A percentile compares a stretch with the other conserved stretches of the same genome.
Conservation (phyloP, 306 rosid species). For the Herpetospermum pedunculosum region DNA sequence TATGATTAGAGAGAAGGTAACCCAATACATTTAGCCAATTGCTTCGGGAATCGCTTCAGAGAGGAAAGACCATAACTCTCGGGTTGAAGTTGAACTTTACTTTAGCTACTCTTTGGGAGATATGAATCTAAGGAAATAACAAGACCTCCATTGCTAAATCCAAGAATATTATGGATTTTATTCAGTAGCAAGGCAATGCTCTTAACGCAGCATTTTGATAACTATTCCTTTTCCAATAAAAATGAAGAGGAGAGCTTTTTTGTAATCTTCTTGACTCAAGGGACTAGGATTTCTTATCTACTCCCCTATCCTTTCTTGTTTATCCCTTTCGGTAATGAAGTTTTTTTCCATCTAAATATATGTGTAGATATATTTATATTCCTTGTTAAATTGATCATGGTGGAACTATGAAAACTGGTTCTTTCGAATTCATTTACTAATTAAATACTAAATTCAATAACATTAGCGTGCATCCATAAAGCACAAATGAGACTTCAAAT, state of each 20-base stretch:
- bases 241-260: background rate
- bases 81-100: background rate
- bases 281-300: background rate
- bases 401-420: background rate
- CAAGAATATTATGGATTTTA: background rate
- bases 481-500: background rate
- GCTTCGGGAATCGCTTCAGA: background rate
- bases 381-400: background rate
- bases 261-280: background rate
- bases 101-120: background rate
- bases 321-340: background rate
- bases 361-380: background rate
- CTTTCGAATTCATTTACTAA: background rate
- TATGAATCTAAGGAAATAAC: background rate
- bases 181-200: background rate
- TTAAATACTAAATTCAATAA: background rate
- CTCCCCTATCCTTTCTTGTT: background rate
- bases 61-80: background rate
- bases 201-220: background rate
- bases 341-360: background rate
- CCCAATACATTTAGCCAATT: no score
- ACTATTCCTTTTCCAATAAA: background rate
- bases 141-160: background rate
- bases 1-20: background rate
- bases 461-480: background rate